Evolutionary conservation across 805 yeast species (phyloP), one percentile per base, ranked within the genome.

Genomic region (Ogataea thermomethanolica): DNA sequence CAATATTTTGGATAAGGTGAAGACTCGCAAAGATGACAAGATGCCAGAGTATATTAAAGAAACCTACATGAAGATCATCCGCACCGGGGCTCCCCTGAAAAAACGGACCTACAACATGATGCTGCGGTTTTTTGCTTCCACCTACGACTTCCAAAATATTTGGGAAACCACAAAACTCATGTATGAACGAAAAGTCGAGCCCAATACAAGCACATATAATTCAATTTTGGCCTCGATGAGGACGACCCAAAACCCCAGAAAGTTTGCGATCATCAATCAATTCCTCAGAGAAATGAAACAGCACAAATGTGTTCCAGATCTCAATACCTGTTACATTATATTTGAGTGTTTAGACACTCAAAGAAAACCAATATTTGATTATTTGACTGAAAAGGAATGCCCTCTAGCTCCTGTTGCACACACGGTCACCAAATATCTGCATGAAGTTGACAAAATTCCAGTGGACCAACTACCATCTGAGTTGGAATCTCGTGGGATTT

Each of bases 311-410:
- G 25, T n/a, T 4, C 59, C 57, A 1, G 42, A 52, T 26, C 24
- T 45, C 11, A 50, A 51, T 8, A 50, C 59, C 8, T 54, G 58
- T 47, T 55, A 46, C 39, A 51, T 54, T 8, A 33, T 54, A 11
- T 45, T 50, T 21, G 29, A 34, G 4, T 35, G 41, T 29, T 34
- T 47, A 2, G 30, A 35, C 3, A 11, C 13, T 2, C 42, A 43
- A 8, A 49, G 44, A 32, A 35, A 36, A 12, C 15, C 34, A 2
- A 26, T 55, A 4, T 46, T 31, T 24, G 45, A 50, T 1, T 15
- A 38, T 15, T 33, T 51, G 45, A 14, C 24, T 23, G 29, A 42
- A 13, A 12, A 31, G 17, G 33, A 40, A 2, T 26, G 39, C 17
- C 42, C 51, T 0, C 4, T 44, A 15, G 35, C 25, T 3, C 55